Evolutionary conservation across 768 basidiomycete species (phyloP).

Genomic region (Suillus ampliporus): DNA sequence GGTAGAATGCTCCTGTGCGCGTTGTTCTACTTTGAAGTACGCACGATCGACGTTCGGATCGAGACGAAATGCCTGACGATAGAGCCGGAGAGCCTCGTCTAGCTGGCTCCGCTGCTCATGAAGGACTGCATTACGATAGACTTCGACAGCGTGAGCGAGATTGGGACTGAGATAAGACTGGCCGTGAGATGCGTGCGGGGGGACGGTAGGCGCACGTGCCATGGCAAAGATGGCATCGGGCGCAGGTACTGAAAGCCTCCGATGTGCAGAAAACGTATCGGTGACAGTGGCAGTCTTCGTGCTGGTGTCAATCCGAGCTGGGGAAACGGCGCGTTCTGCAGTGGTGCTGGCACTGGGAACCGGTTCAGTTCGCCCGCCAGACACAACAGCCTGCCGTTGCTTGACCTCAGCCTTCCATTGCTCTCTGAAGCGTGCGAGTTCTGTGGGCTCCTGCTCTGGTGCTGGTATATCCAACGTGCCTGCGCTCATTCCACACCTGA

Average conservation of each 20-base stretch:
- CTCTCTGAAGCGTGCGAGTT: constrained; percentile 72
- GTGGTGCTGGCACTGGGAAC: constrained; percentile 7
- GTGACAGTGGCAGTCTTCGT: constrained; percentile 6
- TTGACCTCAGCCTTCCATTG: constrained; percentile 74
- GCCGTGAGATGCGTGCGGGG: constrained; percentile 29
- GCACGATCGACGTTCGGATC: constrained; percentile 77
- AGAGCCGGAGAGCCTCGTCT: constrained; percentile 76
- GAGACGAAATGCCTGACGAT: constrained; percentile 81
- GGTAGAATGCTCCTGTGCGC: constrained; percentile 19
- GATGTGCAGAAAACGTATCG: not conserved
- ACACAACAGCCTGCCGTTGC: constrained; percentile 33
- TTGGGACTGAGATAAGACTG: constrained; percentile 38
- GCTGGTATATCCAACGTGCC: not conserved
- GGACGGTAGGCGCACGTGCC: constrained; percentile 19
- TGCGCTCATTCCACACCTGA: constrained; percentile 3
- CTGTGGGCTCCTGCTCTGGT: constrained; percentile 52
- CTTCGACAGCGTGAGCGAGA: constrained; percentile 57
- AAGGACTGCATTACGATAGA: constrained; percentile 74
- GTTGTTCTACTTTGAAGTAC: constrained; percentile 63
- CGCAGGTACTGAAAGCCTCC: constrained; percentile 12
- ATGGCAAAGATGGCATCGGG: constrained; percentile 19
- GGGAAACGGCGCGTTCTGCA: constrained; percentile 17
- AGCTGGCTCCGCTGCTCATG: constrained; percentile 76
- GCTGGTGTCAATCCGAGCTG: constrained; percentile 9
- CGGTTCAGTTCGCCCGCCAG: constrained; percentile 5